These are phyloP conservation scores for Fomitopsis palustris DNA, from an alignment of 1,284 basidiomycete genomes.

Conservation along the genomic window DNA sequence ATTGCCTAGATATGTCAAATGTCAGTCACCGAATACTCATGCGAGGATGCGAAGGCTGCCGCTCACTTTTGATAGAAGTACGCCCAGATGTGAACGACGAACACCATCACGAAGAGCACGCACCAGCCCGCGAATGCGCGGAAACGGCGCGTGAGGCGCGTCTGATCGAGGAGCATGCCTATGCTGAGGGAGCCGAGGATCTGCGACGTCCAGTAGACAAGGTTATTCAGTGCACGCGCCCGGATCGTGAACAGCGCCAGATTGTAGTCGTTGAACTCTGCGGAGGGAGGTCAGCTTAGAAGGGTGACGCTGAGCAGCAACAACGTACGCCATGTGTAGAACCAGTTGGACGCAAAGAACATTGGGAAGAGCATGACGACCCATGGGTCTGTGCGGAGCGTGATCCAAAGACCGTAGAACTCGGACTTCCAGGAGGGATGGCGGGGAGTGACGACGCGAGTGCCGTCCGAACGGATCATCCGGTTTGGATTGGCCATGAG, in stretches of 20 bases:
- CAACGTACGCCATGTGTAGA: constrained; percentile 68
- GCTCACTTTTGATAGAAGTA: constrained; percentile 67
- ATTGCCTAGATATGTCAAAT: constrained; percentile 38
- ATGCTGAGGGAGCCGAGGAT: constrained; percentile 63
- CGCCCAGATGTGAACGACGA: constrained; percentile 63
- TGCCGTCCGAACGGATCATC: constrained; percentile 73
- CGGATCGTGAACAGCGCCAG: constrained; percentile 65
- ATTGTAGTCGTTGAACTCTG: constrained; percentile 69
- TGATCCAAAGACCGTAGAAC: constrained; percentile 47
- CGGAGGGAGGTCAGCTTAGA: background rate
- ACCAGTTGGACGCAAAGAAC: constrained; percentile 72
- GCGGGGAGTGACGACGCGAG: constrained; percentile 51
- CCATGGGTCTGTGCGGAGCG: constrained; percentile 45
- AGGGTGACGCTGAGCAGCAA: background rate
- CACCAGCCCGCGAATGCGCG: constrained; percentile 65
- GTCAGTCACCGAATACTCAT: background rate
- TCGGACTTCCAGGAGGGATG: constrained; percentile 71
- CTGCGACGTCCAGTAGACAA: constrained; percentile 68
- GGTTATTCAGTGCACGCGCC: constrained; percentile 61
- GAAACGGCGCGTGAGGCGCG: constrained; percentile 47
- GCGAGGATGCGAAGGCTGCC: background rate
- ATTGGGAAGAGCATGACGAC: constrained; percentile 46
- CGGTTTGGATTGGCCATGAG: constrained; percentile 66
- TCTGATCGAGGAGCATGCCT: constrained; percentile 59
- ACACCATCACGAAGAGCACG: constrained; percentile 57